Evolutionary conservation across 305 asterid species (phyloP), one percentile per base, ranked within the genome.

Genomic region (Fraxinus dipetala): DNA sequence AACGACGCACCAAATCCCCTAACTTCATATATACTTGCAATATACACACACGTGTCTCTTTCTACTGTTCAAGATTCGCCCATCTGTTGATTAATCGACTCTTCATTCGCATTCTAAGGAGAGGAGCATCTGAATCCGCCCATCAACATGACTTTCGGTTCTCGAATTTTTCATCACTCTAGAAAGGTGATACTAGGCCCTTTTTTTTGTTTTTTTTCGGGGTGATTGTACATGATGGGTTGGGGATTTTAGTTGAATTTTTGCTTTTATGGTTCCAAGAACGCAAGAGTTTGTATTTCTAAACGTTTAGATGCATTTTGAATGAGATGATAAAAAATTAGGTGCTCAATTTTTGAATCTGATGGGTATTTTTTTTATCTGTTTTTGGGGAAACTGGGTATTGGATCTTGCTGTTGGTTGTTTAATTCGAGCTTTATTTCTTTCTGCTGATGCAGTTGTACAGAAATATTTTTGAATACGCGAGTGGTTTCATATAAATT

Each of bases 81-180:
- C 14, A 32, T 6, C 73, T 6, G n/a, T 69, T 69, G 75, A 30
- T 69, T 69, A 13, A 30, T 30, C 73, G 18, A 24, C 16, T 69
- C 10, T 30, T 14, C 75, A 30, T 31, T 30, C 5, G 38, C 75
- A 11, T 69, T 30, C 36, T 28, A 5, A 28, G 75, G 38, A 69
- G 38, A 69, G 10, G 18, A 34, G 20, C 40, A 79, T 61, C 78
- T 67, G 45, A 35, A 63, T 80, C 84, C 26, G 81, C 82, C 80
- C n/a, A 77, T 10, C 79, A 59, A 20, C 84, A 84, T 84, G 87
- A 70, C 80, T 18, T 77, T 40, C 69, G 84, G 82, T 3, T 72
- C 87, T 40, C 74, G 84, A 45, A 80, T 84, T 72, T 16, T 84
- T 54, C 77, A 43, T 59, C 87, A 77, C 77, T 81, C 82, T 20